Evolutionary conservation across 2,329 filamentous ascomycete species (phyloP).

Genomic region (Beauveria pseudobassiana): DNA sequence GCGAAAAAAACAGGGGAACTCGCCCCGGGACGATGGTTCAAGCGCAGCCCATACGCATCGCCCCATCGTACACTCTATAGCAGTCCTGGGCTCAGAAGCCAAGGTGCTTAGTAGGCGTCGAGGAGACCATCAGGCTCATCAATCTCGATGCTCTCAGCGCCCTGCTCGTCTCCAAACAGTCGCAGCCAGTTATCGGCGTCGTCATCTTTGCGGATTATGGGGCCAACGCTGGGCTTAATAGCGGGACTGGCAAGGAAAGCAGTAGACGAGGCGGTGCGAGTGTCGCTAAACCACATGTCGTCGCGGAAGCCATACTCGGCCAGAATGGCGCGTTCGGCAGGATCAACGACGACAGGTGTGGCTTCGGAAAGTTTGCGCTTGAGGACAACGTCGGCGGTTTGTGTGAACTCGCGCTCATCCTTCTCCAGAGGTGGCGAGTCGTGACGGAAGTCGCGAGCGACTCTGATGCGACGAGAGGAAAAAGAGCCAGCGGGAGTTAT

Average conservation of each 20-base stretch:
- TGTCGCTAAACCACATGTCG: conserved; percentile 47
- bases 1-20: conserved; percentile 1
- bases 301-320: conserved; percentile 35
- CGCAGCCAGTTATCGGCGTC: conserved; percentile 34
- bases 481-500: conserved; percentile 58
- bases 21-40: neutral
- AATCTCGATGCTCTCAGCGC: conserved; percentile 82
- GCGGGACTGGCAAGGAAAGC: conserved; percentile 47
- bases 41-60: conserved; percentile 16
- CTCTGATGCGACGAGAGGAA: conserved; percentile 38
- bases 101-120: conserved; percentile 54
- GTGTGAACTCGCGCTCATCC: conserved; percentile 94
- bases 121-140: conserved; percentile 89
- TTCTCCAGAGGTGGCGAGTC: conserved; percentile 84
- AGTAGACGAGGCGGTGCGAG: conserved; percentile 27
- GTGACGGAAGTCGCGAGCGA: conserved; percentile 45
- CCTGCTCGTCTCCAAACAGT: conserved; percentile 53
- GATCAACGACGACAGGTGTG: conserved; percentile 20
- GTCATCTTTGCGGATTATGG: conserved; percentile 28
- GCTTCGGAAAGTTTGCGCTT: conserved; percentile 52
- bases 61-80: conserved; percentile 9
- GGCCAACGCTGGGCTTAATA: conserved; percentile 32
- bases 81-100: conserved; percentile 12
- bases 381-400: conserved; percentile 81
- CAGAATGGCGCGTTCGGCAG: conserved; percentile 21